Percentiles rank a stretch among this genome's conserved stretches.
phyloP scores from a whole-genome alignment of 768 basidiomycete genomes.

The Amanita jacksonii region DNA sequence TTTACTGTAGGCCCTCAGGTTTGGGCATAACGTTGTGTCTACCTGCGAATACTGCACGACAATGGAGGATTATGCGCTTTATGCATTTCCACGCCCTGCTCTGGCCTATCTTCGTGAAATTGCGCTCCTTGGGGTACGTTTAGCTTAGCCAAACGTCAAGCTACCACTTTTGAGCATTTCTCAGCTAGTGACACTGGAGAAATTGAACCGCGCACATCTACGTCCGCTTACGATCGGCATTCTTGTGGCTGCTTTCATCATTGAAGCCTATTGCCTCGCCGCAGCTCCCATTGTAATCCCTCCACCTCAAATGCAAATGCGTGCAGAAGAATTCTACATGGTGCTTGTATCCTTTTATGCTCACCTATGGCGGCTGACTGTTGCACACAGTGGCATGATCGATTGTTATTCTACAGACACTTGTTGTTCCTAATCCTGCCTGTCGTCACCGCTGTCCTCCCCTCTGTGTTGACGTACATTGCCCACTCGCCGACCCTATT shows the following conservation, averaged over 20 bases:
- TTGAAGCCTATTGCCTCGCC: slow-evolving; percentile 45
- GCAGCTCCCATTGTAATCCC: slow-evolving; percentile 40
- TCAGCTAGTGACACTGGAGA: slow-evolving; percentile 16
- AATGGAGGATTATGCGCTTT: slow-evolving; percentile 49
- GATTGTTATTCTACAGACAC: slow-evolving; percentile 42
- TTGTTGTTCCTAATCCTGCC: slow-evolving; percentile 51
- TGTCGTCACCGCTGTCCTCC: slow-evolving; percentile 35
- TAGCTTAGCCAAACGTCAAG: background rate
- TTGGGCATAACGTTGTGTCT: slow-evolving; percentile 57
- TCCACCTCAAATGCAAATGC: slow-evolving; percentile 4
- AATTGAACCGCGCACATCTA: slow-evolving; percentile 27
- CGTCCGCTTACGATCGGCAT: slow-evolving; percentile 32
- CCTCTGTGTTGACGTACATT: slow-evolving; percentile 8
- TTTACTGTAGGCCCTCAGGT: slow-evolving; percentile 29
- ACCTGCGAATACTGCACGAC: slow-evolving; percentile 60
- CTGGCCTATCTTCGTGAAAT: slow-evolving; percentile 53
- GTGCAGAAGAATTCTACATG: slow-evolving; percentile 1
- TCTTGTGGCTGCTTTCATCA: slow-evolving; percentile 37
- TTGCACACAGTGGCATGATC: slow-evolving; percentile 75
- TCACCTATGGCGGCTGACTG: too few relatives aligned
- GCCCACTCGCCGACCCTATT: slow-evolving; percentile 18
- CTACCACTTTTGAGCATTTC: background rate
- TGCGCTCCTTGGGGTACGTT: slow-evolving; percentile 21
- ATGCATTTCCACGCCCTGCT: slow-evolving; percentile 42
- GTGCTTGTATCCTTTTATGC: too few relatives aligned